These are phyloP conservation scores for Puccinia polysora DNA, from an alignment of 1,284 basidiomycete genomes.

Conservation along the genomic window DNA sequence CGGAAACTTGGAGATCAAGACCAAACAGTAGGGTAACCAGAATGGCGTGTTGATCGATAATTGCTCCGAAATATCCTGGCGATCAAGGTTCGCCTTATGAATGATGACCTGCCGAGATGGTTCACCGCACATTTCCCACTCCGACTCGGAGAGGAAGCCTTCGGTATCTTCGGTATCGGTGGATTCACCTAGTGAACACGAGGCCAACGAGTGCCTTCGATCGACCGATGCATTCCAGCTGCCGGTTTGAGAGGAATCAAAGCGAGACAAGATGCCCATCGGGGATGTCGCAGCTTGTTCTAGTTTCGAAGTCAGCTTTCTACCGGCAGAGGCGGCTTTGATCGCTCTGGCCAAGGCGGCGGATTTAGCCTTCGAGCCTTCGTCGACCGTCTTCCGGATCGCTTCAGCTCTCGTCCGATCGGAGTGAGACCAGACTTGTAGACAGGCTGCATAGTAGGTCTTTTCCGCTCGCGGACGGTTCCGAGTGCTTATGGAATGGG, in stretches of 20 bases:
- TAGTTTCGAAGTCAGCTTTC: slow-evolving; percentile 37
- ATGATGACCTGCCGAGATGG: too few relatives aligned
- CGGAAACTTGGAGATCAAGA: slow-evolving; percentile 75
- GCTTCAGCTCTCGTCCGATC: slow-evolving; percentile 69
- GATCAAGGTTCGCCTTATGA: too few relatives aligned
- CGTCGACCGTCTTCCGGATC: slow-evolving; percentile 44
- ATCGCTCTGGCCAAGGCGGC: slow-evolving; percentile 44
- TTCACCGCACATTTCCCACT: slow-evolving; percentile 45
- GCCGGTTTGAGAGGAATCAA: too few relatives aligned
- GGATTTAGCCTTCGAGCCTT: slow-evolving; percentile 41
- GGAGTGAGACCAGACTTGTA: slow-evolving; percentile 89
- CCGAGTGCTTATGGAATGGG: slow-evolving; percentile 12
- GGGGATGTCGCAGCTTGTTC: slow-evolving; percentile 41
- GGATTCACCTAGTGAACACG: slow-evolving; percentile 1
- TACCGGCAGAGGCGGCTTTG: slow-evolving; percentile 48
- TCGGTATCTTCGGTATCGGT: slow-evolving; percentile 45
- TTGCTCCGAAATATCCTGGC: too few relatives aligned
- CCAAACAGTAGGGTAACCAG: slow-evolving; percentile 85
- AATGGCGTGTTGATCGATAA: slow-evolving; percentile 80
- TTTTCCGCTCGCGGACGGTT: slow-evolving; percentile 45
- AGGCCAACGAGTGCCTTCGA: slow-evolving; percentile 47
- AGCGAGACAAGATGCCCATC: slow-evolving; percentile 38
- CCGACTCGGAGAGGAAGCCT: slow-evolving; percentile 45
- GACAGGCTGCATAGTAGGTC: slow-evolving; percentile 79
- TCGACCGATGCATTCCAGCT: slow-evolving; percentile 45